Evolutionary conservation across 495 filamentous ascomycete species (phyloP).

Genomic region (Aspergillus taichungensis): DNA sequence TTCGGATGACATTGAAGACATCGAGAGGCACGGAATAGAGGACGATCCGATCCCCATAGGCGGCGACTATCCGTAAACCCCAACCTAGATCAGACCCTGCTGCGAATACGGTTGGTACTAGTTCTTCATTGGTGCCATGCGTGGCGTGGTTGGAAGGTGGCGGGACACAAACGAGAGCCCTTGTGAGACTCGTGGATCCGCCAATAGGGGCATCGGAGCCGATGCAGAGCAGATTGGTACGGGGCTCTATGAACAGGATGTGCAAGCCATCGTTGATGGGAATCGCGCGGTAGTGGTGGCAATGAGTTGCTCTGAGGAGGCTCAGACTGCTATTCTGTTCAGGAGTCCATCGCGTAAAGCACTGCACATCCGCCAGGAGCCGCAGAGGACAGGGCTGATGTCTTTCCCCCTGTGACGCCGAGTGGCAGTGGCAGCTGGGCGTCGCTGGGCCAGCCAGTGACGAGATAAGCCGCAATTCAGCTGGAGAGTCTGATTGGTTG

Average conservation of each 20-base stretch:
- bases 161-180: conserved; percentile 32
- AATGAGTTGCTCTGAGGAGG: conserved; percentile 33
- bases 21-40: conserved; percentile 59
- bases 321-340: conserved; percentile 20
- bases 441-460: conserved; percentile 46
- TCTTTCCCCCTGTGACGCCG: conserved; percentile 17
- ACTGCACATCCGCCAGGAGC: conserved; percentile 18
- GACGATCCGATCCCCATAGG: conserved; percentile 44
- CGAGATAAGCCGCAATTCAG: conserved; percentile 56
- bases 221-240: conserved; percentile 50
- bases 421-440: conserved; percentile 25
- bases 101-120: conserved; percentile 43
- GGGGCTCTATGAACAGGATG: conserved; percentile 61
- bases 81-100: conserved; percentile 50
- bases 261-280: conserved; percentile 64
- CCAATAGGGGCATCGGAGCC: conserved; percentile 58
- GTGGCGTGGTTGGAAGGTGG: conserved; percentile 24
- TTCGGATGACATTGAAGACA: conserved; percentile 39
- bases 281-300: conserved; percentile 59
- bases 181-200: conserved; percentile 39
- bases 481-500: conserved; percentile 34
- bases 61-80: conserved; percentile 56
- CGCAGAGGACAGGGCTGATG: conserved; percentile 24
- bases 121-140: conserved; percentile 30
- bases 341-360: conserved; percentile 18